These are phyloP conservation scores for Tetraselmis chui DNA, from an alignment of 139 green algal genomes.

Conservation along the genomic window DNA sequence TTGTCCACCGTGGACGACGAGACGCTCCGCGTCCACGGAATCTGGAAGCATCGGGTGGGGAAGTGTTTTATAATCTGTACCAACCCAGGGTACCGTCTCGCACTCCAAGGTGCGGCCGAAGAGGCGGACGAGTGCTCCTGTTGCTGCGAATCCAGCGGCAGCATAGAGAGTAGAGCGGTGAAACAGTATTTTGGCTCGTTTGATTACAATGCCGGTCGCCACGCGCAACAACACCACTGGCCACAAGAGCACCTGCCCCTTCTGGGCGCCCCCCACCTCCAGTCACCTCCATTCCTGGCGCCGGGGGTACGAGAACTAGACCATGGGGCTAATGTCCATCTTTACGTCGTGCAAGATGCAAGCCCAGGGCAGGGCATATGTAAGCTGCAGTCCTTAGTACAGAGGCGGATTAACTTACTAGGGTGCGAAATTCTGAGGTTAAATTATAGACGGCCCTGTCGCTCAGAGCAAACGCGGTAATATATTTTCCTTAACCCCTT, in stretches of 20 bases:
- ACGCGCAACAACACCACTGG: background rate
- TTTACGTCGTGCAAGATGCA: too few relatives aligned
- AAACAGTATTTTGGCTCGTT: background rate
- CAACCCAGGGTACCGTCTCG: background rate
- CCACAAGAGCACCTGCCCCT: background rate
- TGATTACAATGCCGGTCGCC: background rate
- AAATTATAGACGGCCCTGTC: too few relatives aligned
- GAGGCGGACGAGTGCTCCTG: background rate
- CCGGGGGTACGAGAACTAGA: background rate
- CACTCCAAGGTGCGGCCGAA: background rate
- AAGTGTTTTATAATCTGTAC: background rate
- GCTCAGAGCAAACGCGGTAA: too few relatives aligned
- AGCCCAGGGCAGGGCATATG: too few relatives aligned
- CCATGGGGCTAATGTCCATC: too few relatives aligned
- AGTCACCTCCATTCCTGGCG: background rate
- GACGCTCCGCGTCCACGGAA: background rate
- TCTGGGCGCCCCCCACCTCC: background rate
- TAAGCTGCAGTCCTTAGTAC: too few relatives aligned
- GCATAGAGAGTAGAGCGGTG: background rate
- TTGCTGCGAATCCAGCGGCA: background rate
- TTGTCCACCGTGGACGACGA: background rate
- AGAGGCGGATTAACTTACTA: too few relatives aligned
- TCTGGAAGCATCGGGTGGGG: background rate
- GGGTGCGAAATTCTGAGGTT: too few relatives aligned
- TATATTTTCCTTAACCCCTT: too few relatives aligned